Evolutionary conservation across 495 filamentous ascomycete species (phyloP).

Genomic region (Amphirosellinia nigrospora): DNA sequence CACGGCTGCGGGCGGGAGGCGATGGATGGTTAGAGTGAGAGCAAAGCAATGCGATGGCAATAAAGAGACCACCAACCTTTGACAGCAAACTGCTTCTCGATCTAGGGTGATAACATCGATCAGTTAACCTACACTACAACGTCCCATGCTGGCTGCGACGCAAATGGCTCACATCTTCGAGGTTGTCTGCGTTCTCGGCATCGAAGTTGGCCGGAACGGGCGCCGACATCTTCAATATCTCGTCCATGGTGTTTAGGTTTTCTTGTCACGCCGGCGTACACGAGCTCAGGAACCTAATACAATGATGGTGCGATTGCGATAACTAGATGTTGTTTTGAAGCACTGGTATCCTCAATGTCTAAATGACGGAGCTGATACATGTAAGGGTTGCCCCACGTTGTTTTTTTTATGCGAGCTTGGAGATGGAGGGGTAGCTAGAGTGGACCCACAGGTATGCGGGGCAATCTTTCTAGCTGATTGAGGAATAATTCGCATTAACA

Average conservation of each 20-base stretch:
- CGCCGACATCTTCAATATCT: conserved; percentile 36
- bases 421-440: conserved; percentile 6
- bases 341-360: neutral
- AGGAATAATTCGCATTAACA: neutral
- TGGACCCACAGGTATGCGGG: neutral
- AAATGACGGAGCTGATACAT: neutral
- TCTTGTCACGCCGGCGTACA: neutral
- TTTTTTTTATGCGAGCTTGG: conserved; percentile 5
- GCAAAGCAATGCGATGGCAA: neutral
- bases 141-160: neutral
- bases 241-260: conserved; percentile 29
- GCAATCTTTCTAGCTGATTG: neutral
- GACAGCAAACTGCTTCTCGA: conserved; percentile 99
- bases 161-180: conserved; percentile 54
- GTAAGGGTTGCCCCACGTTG: conserved; percentile 15
- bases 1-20: conserved; percentile 62
- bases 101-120: conserved; percentile 57
- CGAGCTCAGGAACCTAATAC: neutral
- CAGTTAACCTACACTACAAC: neutral
- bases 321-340: neutral
- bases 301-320: neutral
- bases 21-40: neutral
- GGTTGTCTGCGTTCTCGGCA: conserved; percentile 54
- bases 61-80: conserved; percentile 68
- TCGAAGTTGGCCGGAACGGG: conserved; percentile 51